Conservation (phyloP, 75 land plant species). For the Larix kaempferi region DNA sequence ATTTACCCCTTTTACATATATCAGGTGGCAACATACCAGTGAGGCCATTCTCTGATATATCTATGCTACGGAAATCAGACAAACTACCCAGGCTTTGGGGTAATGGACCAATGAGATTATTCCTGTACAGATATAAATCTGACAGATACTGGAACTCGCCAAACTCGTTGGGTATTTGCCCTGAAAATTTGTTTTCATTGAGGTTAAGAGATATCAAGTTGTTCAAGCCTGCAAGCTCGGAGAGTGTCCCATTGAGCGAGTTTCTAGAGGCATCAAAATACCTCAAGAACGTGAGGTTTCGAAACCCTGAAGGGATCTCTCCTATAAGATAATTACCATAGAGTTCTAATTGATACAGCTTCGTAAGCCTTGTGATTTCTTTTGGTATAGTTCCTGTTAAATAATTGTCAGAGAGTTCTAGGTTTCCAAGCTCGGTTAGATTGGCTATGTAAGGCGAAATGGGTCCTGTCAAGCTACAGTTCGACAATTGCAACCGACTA, state of each 20-base stretch:
- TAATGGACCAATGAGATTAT: constrained; percentile 22
- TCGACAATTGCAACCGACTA: too few species aligned
- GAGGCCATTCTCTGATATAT: constrained; percentile 31
- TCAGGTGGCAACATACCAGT: constrained; percentile 31
- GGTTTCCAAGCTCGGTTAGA: constrained; percentile 37
- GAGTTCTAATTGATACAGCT: too few species aligned
- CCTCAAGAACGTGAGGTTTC: not conserved
- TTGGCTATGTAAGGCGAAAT: constrained; percentile 41
- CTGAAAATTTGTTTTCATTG: constrained; percentile 43
- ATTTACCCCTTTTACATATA: constrained; percentile 33
- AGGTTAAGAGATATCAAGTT: constrained; percentile 45
- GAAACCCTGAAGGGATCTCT: constrained; percentile 46
- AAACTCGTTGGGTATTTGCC: constrained; percentile 31
- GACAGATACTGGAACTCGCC: constrained; percentile 16
- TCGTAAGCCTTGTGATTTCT: not conserved
- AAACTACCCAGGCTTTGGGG: constrained; percentile 24
- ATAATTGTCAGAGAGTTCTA: constrained; percentile 48
- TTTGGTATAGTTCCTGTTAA: constrained; percentile 27
- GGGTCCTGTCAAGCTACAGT: constrained; percentile 21
- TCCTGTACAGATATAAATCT: constrained; percentile 20
- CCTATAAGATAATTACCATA: too few species aligned
- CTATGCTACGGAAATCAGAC: constrained; percentile 21
- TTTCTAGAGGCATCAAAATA: constrained; percentile 18
- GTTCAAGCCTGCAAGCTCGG: constrained; percentile 32
- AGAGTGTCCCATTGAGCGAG: constrained; percentile 36